phyloP scores from a whole-genome alignment of 225 moss, liverwort and hornwort species.

The Bryum argenteum region DNA sequence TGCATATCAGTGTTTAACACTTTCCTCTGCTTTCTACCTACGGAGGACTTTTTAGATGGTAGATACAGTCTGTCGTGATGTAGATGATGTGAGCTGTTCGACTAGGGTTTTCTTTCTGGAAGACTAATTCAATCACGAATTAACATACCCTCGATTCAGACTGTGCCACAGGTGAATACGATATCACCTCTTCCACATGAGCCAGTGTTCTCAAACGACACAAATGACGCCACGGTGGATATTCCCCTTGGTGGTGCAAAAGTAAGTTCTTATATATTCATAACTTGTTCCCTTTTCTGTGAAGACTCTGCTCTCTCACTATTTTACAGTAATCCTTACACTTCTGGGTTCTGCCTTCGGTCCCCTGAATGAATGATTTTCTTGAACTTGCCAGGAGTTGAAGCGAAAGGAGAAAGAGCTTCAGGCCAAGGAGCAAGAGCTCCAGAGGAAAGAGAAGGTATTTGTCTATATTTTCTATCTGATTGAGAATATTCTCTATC shows the following conservation, averaged over 20 bases:
- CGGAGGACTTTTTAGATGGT: background rate
- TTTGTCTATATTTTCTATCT: background rate
- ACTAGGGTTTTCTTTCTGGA: background rate
- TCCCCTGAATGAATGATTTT: background rate
- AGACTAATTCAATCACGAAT: background rate
- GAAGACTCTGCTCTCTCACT: background rate
- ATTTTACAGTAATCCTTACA: background rate
- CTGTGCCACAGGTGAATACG: slow-evolving; percentile 83
- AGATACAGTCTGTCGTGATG: slow-evolving; percentile 9
- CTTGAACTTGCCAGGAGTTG: slow-evolving; percentile 58
- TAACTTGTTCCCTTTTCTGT: background rate
- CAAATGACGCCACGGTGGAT: slow-evolving; percentile 83
- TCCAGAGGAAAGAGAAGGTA: slow-evolving; percentile 86
- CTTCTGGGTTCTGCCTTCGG: background rate
- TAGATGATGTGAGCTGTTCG: background rate
- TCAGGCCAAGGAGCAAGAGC: slow-evolving; percentile 79
- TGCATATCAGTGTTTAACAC: background rate
- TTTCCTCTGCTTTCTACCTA: background rate
- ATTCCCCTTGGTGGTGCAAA: slow-evolving; percentile 86
- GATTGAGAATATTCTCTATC: too few species aligned
- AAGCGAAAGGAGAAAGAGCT: slow-evolving; percentile 87
- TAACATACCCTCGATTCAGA: slow-evolving; percentile 41
- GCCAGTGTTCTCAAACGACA: slow-evolving; percentile 58
- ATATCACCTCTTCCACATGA: slow-evolving; percentile 94
- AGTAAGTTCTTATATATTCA: slow-evolving; percentile 45